A percentile compares a stretch with the other conserved stretches of the same genome.
phyloP scores from a whole-genome alignment of 2,329 filamentous ascomycete species.

The Xylaria multiplex region DNA sequence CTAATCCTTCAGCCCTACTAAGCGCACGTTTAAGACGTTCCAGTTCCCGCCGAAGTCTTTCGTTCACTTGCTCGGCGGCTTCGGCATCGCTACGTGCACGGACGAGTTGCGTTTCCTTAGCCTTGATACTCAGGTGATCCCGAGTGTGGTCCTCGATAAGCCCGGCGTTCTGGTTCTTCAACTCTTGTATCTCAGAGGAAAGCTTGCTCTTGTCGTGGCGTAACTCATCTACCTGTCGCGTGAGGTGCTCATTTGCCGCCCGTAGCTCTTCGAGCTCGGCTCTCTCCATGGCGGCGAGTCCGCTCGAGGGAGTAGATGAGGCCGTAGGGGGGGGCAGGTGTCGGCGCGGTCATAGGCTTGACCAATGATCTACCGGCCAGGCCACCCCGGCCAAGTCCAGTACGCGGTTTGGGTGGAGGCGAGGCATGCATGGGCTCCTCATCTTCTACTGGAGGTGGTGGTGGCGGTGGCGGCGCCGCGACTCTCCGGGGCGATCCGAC shows the following conservation, averaged over 20 bases:
- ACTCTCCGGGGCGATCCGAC: slow-evolving; percentile 63
- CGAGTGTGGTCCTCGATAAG: slow-evolving; percentile 97
- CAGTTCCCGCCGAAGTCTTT: slow-evolving; percentile 85
- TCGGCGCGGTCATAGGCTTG: slow-evolving; percentile 70
- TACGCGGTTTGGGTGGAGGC: slow-evolving; percentile 68
- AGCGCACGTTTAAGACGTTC: slow-evolving; percentile 92
- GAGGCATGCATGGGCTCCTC: slow-evolving; percentile 60
- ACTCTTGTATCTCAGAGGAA: slow-evolving; percentile 86
- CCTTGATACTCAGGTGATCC: slow-evolving; percentile 95
- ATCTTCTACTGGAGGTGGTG: slow-evolving; percentile 64
- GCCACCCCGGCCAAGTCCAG: slow-evolving; percentile 79
- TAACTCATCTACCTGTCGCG: slow-evolving; percentile 80
- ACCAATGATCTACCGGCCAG: slow-evolving; percentile 86
- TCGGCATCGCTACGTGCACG: slow-evolving; percentile 91
- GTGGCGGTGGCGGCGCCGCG: slow-evolving; percentile 57
- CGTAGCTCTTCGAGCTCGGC: slow-evolving; percentile 93
- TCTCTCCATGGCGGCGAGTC: slow-evolving; percentile 80
- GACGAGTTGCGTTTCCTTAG: slow-evolving; percentile 96
- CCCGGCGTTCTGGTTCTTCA: slow-evolving; percentile 96
- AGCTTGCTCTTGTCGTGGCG: slow-evolving; percentile 84
- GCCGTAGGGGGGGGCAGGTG: slow-evolving; percentile 59
- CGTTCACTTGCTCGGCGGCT: slow-evolving; percentile 85
- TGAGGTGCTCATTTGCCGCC: slow-evolving; percentile 80
- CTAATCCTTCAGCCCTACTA: slow-evolving; percentile 66
- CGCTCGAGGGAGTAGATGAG: slow-evolving; percentile 69